A percentile compares a stretch with the other conserved stretches of the same genome.
These are phyloP conservation scores for Bromus sterilis DNA, from an alignment of 176 grass and related monocot species.

Conservation along the genomic window DNA sequence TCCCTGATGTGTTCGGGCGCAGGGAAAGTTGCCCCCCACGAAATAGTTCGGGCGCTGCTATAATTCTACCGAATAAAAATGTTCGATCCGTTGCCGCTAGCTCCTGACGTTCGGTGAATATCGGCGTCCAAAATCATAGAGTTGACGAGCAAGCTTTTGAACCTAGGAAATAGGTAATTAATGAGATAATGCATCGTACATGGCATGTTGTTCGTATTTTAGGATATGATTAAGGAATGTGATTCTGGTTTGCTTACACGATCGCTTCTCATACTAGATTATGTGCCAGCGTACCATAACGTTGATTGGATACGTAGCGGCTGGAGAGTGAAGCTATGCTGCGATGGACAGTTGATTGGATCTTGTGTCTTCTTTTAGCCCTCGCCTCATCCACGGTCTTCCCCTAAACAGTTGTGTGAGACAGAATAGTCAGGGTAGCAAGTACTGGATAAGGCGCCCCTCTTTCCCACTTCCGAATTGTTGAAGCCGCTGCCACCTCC, in stretches of 20 bases:
- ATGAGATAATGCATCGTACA: slow-evolving; percentile 1
- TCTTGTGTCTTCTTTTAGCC: neutral
- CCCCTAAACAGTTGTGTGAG: neutral
- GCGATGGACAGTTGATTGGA: neutral
- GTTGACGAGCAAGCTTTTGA: slow-evolving; percentile 83
- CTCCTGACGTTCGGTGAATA: too few relatives aligned
- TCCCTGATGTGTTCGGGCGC: too few relatives aligned
- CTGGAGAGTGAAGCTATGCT: neutral
- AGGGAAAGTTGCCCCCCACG: too few relatives aligned
- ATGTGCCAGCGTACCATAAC: neutral
- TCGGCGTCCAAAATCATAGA: slow-evolving; percentile 82
- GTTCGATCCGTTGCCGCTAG: too few relatives aligned
- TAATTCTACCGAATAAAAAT: too few relatives aligned
- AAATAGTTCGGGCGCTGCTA: too few relatives aligned
- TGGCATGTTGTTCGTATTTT: neutral
- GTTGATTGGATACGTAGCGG: neutral
- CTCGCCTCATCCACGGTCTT: neutral
- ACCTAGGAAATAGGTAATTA: slow-evolving; percentile 36
- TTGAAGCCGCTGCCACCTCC: too few relatives aligned
- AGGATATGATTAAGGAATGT: neutral
- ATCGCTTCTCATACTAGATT: neutral
- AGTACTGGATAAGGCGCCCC: too few relatives aligned
- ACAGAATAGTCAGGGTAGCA: neutral
- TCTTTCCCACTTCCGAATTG: too few relatives aligned
- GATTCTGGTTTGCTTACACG: slow-evolving; percentile 52